Conservation (phyloP, 2,329 filamentous ascomycete genomes). For the Arthroderma uncinatum region DNA sequence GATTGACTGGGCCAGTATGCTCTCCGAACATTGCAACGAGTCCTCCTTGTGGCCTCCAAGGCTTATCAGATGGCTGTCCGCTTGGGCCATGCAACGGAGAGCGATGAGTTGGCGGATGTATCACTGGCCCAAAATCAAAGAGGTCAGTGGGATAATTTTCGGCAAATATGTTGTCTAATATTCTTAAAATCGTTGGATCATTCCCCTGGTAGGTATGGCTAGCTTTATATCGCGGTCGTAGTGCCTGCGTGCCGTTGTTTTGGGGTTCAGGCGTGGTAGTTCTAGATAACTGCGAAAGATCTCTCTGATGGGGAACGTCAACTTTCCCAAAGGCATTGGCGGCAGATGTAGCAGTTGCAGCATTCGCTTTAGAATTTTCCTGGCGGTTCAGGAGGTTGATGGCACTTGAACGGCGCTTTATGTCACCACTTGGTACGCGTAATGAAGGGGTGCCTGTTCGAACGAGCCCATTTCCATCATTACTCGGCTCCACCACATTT, state of each 20-base stretch:
- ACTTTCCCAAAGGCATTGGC: conserved; percentile 55
- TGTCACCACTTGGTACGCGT: conserved; percentile 15
- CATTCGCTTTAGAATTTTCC: conserved; percentile 48
- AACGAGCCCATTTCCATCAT: conserved; percentile 1
- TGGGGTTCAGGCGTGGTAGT: conserved; percentile 26
- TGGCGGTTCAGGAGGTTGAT: conserved; percentile 50
- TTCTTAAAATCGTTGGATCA: conserved; percentile 48
- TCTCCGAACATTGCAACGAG: conserved; percentile 83
- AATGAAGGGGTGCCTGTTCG: conserved; percentile 21
- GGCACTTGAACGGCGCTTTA: conserved; percentile 41
- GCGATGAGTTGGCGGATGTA: conserved; percentile 52
- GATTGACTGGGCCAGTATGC: conserved; percentile 70
- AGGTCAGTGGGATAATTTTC: conserved; percentile 51
- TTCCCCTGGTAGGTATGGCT: conserved; percentile 80
- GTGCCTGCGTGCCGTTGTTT: conserved; percentile 20
- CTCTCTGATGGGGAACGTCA: conserved; percentile 41
- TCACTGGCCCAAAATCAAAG: conserved; percentile 63
- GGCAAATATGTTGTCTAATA: conserved; percentile 74
- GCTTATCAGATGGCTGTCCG: conserved; percentile 44
- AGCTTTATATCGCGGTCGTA: conserved; percentile 42
- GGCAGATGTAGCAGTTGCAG: conserved; percentile 55
- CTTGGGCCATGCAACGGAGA: conserved; percentile 45
- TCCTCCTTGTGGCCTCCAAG: conserved; percentile 74
- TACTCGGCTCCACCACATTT: conserved; percentile 22
- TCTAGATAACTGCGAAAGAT: conserved; percentile 18